Evolutionary conservation across 1,139 yeast genomes (phyloP).

Genomic region (Candida smagusa): DNA sequence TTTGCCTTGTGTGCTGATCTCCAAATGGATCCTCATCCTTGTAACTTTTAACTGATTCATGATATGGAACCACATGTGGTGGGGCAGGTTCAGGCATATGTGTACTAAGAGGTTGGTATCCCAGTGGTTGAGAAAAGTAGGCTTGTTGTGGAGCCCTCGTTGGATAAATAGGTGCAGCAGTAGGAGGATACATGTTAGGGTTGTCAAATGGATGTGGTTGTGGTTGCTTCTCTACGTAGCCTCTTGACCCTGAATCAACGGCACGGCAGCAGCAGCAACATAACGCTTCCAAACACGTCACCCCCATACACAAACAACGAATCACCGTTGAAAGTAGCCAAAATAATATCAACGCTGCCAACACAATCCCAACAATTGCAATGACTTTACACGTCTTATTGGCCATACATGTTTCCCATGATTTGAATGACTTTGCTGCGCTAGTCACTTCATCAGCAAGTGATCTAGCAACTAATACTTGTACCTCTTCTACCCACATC

Average conservation of each 20-base stretch:
- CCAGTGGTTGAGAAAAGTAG: constrained; percentile 13
- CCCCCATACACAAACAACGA: constrained; percentile 46
- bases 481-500: constrained; percentile 7
- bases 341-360: constrained; percentile 46
- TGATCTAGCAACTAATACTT: constrained; percentile 6
- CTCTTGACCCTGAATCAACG: constrained; percentile 14
- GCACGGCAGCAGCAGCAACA: constrained; percentile 46
- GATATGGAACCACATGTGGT: constrained; percentile 3
- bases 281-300: constrained; percentile 39
- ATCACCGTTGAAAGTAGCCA: constrained; percentile 46
- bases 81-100: constrained; percentile 1
- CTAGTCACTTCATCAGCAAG: constrained; percentile 20
- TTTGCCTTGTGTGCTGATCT: constrained; percentile 3
- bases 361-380: constrained; percentile 69
- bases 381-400: constrained; percentile 71
- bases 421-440: constrained; percentile 57
- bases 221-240: constrained; percentile 14
- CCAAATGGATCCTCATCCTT: constrained; percentile 14
- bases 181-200: constrained; percentile 37
- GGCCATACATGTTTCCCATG: constrained; percentile 81
- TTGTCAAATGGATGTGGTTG: constrained; percentile 25
- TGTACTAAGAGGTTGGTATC: constrained; percentile 13
- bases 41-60: constrained; percentile 1
- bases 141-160: constrained; percentile 15
- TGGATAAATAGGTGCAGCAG: constrained; percentile 20